Evolutionary conservation across 164 flowering plant species (phyloP), one percentile per base, ranked within the genome.

Genomic region (Platanus orientalis): DNA sequence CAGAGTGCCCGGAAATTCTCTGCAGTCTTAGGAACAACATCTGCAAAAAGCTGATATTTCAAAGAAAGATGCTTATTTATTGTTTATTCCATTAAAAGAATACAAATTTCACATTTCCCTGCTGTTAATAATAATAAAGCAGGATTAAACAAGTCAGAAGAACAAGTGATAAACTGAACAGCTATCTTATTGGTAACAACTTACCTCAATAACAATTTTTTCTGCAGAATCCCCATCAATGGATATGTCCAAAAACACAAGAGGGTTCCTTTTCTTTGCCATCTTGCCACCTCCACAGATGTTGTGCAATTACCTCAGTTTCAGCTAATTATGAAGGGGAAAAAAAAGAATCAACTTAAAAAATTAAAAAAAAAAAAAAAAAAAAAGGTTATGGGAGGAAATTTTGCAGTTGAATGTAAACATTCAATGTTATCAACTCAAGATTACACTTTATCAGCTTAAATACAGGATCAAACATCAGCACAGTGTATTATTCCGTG

Each of bases 1-100:
- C 97, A 90, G 58, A 88, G 86, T 53, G 95, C 89, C 55, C 89
- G 87, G 29, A 90, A 90, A 69, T 90, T 90, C 76, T 90, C 97
- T 11, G 95, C 92, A 34, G 97, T 90, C 78, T 72, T 88, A 12
- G 97, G 97, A 71, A 83, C 97, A 74, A 78, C 78, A 84, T 86
- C 81, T 54, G 90, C 77, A 78, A 86, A 90, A 58, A 90, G 87
- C 97, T 88, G 87, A 76, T 26, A 72, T 62, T 60, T 23, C 27
- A 53, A 72, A n/a, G n/a, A 60, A 44, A 48, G 12, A 28, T 11
- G n/a, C 49, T 54, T 44, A 57, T 61, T 19, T 0, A n/a, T n/a
- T n/a, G n/a, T 25, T 19, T 59, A 54, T 14, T 13, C 40, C 58
- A 61, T 32, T 17, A n/a, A n/a, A n/a, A 19, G 24, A 9, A 54